Percentiles rank a stretch among this genome's conserved stretches.
phyloP scores from a whole-genome alignment of 257 asterid species.

The Coffea canephora region DNA sequence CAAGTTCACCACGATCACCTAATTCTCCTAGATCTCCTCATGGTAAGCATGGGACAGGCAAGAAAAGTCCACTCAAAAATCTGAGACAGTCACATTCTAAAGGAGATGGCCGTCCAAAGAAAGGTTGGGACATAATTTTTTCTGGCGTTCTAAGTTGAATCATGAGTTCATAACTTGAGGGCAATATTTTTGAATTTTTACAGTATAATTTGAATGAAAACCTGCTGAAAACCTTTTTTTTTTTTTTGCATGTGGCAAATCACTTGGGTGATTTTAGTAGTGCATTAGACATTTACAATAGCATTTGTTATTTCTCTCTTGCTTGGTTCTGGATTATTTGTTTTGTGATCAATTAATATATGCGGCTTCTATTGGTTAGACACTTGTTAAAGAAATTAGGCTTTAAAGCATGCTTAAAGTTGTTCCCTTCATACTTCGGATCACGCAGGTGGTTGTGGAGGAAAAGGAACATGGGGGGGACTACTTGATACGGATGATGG shows the following conservation, averaged over 20 bases:
- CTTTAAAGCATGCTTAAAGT: not conserved
- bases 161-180: no score
- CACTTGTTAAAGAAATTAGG: not conserved
- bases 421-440: not conserved
- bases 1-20: constrained; percentile 36
- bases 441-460: constrained; percentile 71
- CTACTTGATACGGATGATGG: constrained; percentile 52
- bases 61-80: constrained; percentile 61
- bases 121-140: constrained; percentile 41
- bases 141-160: not conserved
- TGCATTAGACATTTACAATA: not conserved
- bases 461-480: constrained; percentile 91
- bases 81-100: constrained; percentile 42
- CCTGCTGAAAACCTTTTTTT: not conserved
- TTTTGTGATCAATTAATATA: not conserved
- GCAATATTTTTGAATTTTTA: not conserved
- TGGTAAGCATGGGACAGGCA: constrained; percentile 28
- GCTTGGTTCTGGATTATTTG: not conserved
- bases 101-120: constrained; percentile 66
- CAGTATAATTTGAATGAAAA: not conserved
- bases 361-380: not conserved
- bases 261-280: not conserved
- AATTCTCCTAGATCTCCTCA: constrained; percentile 45
- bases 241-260: not conserved
- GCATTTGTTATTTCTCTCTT: not conserved